phyloP scores from a whole-genome alignment of 495 filamentous ascomycete species.

The Achaetomiella virescens region DNA sequence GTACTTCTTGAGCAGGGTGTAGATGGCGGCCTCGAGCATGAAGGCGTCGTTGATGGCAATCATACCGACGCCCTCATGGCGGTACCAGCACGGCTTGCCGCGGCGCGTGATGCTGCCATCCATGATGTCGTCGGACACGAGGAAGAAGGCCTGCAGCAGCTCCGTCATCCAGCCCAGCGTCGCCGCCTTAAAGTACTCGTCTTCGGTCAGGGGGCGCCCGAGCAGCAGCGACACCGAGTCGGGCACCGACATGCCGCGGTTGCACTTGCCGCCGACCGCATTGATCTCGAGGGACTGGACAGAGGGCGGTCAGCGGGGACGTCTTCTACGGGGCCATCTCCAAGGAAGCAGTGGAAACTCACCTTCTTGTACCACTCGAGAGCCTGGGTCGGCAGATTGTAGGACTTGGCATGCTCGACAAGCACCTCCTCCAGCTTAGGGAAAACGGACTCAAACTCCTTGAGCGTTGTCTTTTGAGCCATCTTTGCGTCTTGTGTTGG shows the following conservation, averaged over 20 bases:
- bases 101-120: constrained; percentile 88
- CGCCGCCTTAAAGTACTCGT: constrained; percentile 79
- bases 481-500: constrained; percentile 37
- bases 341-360: constrained; percentile 13
- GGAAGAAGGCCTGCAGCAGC: constrained; percentile 96
- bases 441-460: constrained; percentile 86
- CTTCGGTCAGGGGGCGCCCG: constrained; percentile 58
- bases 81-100: constrained; percentile 93
- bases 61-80: constrained; percentile 76
- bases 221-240: constrained; percentile 81
- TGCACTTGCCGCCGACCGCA: constrained; percentile 90
- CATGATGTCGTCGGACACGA: constrained; percentile 99
- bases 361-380: constrained; percentile 87
- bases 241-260: constrained; percentile 95
- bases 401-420: constrained; percentile 63
- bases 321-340: constrained; percentile 9
- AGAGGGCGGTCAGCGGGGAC: constrained; percentile 16
- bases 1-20: constrained; percentile 83
- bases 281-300: constrained; percentile 73
- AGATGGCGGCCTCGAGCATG: constrained; percentile 88
- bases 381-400: constrained; percentile 74
- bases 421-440: constrained; percentile 72
- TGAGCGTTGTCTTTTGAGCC: constrained; percentile 61
- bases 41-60: constrained; percentile 98
- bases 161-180: constrained; percentile 95